phyloP scores from a whole-genome alignment of 2,329 filamentous ascomycete species.

The Rosellinia necatrix region DNA sequence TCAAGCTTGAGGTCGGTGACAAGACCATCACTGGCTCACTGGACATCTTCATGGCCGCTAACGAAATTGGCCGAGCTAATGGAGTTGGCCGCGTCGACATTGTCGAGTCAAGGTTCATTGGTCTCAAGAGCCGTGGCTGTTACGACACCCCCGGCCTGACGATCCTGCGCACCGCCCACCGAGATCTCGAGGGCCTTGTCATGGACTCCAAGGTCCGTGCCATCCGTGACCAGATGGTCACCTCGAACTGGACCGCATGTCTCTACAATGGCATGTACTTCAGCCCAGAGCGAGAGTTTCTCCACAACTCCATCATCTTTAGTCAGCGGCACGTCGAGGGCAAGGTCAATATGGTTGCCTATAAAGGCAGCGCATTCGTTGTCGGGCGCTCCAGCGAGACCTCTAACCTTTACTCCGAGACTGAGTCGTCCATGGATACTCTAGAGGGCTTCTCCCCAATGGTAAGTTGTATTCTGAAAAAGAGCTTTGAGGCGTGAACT shows the following conservation, averaged over 20 bases:
- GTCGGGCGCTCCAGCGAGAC: slow-evolving; percentile 50
- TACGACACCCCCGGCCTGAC: slow-evolving; percentile 66
- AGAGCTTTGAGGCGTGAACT: background rate
- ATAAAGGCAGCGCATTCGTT: slow-evolving; percentile 52
- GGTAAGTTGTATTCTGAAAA: background rate
- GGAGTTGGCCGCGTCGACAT: slow-evolving; percentile 84
- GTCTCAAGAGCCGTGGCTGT: slow-evolving; percentile 79
- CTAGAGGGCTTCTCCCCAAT: slow-evolving; percentile 46
- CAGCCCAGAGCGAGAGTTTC: slow-evolving; percentile 60
- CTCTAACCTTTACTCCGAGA: slow-evolving; percentile 55
- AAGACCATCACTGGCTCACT: slow-evolving; percentile 70
- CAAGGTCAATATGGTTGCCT: slow-evolving; percentile 44
- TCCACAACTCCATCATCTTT: slow-evolving; percentile 64
- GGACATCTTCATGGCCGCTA: slow-evolving; percentile 73
- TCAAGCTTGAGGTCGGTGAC: slow-evolving; percentile 55
- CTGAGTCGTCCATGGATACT: slow-evolving; percentile 56
- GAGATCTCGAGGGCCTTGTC: slow-evolving; percentile 61
- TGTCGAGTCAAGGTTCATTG: slow-evolving; percentile 47
- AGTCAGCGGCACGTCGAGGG: slow-evolving; percentile 58
- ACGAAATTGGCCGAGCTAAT: slow-evolving; percentile 67
- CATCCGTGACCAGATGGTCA: slow-evolving; percentile 61
- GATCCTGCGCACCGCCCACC: slow-evolving; percentile 44
- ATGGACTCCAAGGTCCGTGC: slow-evolving; percentile 62
- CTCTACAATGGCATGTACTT: slow-evolving; percentile 57
- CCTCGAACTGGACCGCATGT: slow-evolving; percentile 54